These are phyloP conservation scores for Amyloporia xantha DNA, from an alignment of 768 basidiomycete species.

Conservation along the genomic window DNA sequence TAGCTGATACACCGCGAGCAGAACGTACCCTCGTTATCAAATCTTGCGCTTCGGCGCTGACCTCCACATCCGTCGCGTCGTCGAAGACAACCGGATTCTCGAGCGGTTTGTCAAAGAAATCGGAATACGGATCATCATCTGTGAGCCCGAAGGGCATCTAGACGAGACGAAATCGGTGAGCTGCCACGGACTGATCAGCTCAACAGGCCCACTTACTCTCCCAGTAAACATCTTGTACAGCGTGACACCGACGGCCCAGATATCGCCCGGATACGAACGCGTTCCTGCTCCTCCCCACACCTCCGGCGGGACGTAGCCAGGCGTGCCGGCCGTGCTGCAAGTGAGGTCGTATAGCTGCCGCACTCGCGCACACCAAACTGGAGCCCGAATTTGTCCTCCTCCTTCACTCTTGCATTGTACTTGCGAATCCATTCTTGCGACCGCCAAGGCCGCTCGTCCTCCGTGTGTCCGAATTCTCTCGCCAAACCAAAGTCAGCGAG, in stretches of 20 bases:
- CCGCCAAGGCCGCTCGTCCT: conserved; percentile 8
- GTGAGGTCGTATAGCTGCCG: neutral
- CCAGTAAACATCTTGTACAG: conserved; percentile 19
- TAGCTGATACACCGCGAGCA: neutral
- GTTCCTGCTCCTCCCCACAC: conserved; percentile 30
- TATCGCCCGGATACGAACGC: conserved; percentile 38
- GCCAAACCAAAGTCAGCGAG: conserved; percentile 22
- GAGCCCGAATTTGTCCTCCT: conserved; percentile 2
- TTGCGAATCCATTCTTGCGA: neutral
- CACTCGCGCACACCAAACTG: neutral
- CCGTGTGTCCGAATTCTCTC: conserved; percentile 17
- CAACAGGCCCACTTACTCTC: conserved; percentile 5
- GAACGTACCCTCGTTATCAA: neutral
- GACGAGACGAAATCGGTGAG: neutral
- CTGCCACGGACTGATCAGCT: neutral
- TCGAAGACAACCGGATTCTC: neutral
- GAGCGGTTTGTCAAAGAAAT: neutral
- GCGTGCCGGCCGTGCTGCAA: conserved; percentile 29
- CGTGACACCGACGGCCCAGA: conserved; percentile 42
- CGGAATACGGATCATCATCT: neutral
- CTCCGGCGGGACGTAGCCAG: conserved; percentile 43
- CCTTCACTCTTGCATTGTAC: neutral
- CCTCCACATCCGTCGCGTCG: neutral
- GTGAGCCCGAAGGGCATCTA: neutral
- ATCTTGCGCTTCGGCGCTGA: neutral